These are phyloP conservation scores for Yamadazyma oceani DNA, from an alignment of 1,139 yeast species.

Conservation along the genomic window DNA sequence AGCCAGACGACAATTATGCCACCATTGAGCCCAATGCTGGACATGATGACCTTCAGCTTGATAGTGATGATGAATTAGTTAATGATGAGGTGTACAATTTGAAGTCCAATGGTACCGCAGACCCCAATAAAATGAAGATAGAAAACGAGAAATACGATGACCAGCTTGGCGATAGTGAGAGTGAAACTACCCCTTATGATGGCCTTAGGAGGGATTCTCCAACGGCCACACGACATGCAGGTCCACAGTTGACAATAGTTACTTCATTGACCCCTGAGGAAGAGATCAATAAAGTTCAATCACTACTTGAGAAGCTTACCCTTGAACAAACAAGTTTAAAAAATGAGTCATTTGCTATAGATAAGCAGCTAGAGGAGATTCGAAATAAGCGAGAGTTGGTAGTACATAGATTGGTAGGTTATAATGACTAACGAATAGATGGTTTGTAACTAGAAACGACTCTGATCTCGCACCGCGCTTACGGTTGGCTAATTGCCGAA, in stretches of 20 bases:
- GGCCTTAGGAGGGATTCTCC: background rate
- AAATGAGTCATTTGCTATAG: background rate
- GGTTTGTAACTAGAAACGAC: background rate
- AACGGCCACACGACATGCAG: conserved; percentile 12
- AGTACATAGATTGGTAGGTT: background rate
- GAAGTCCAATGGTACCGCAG: conserved; percentile 8
- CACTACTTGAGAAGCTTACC: conserved; percentile 4
- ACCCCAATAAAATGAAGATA: conserved; percentile 1
- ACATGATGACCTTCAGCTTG: conserved; percentile 6
- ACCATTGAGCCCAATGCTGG: conserved; percentile 10
- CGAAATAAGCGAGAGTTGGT: background rate
- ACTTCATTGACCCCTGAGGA: conserved; percentile 7
- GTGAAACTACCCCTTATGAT: conserved; percentile 11
- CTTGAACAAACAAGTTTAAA: background rate
- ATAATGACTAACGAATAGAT: background rate
- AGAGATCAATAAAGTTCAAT: conserved; percentile 8
- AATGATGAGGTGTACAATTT: conserved; percentile 8
- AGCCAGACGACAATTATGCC: conserved; percentile 19
- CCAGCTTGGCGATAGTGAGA: conserved; percentile 21
- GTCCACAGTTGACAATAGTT: conserved; percentile 16
- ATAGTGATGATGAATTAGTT: conserved; percentile 10
- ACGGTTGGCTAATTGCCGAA: conserved; percentile 10
- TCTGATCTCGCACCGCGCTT: conserved; percentile 25
- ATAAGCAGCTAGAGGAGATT: background rate
- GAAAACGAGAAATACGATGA: conserved; percentile 23